Conservation (phyloP, 805 yeast species). For the Candida vaughaniae region DNA sequence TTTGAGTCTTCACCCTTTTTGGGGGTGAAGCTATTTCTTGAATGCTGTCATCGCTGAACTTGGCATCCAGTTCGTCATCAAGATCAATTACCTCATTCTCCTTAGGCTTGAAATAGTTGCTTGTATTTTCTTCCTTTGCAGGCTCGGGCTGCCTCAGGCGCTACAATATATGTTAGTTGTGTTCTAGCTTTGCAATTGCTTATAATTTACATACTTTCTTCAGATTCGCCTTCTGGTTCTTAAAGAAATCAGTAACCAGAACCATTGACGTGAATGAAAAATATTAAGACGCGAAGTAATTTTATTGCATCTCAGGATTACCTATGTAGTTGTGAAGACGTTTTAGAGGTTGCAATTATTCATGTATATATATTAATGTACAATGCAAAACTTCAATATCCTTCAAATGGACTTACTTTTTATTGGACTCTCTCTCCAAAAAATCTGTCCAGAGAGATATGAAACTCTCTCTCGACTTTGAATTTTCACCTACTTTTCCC, state of each 20-base stretch:
- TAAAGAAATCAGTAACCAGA: slow-evolving; percentile 16
- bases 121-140: slow-evolving; percentile 1
- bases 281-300: background rate
- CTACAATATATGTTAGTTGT: too few relatives aligned
- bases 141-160: background rate
- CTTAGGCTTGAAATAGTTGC: slow-evolving; percentile 17
- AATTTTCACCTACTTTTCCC: slow-evolving; percentile 13
- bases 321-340: too few relatives aligned
- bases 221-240: slow-evolving; percentile 5
- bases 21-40: slow-evolving; percentile 15
- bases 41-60: slow-evolving; percentile 8
- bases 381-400: too few relatives aligned
- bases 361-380: too few relatives aligned
- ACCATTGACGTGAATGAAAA: slow-evolving; percentile 10
- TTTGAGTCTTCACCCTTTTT: slow-evolving; percentile 1
- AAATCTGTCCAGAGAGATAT: slow-evolving; percentile 80
- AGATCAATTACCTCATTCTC: slow-evolving; percentile 13
- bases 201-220: slow-evolving; percentile 5
- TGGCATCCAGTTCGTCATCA: slow-evolving; percentile 6
- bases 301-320: background rate
- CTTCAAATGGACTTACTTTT: background rate
- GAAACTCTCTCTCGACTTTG: slow-evolving; percentile 49
- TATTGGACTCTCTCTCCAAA: slow-evolving; percentile 59
- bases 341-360: too few relatives aligned
- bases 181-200: too few relatives aligned